Evolutionary conservation across 176 grass and related monocot species (phyloP).

Genomic region (Eragrostis nindensis): DNA sequence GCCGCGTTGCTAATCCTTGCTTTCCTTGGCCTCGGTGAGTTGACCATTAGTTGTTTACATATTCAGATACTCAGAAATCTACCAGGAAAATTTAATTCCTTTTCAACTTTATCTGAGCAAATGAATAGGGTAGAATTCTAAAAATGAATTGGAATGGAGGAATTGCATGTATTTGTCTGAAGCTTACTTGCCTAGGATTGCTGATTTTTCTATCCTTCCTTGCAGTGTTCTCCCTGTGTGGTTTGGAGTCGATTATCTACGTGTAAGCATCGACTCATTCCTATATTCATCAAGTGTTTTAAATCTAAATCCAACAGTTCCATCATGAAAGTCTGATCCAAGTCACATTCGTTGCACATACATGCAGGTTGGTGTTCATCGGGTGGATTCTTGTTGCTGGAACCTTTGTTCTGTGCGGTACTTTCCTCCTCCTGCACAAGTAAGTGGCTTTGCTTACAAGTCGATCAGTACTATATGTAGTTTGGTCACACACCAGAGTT

Average conservation of each 20-base stretch:
- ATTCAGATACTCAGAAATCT: no score
- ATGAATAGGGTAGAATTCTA: no score
- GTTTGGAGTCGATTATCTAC: conserved; percentile 61
- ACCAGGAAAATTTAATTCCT: no score
- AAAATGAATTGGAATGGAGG: no score
- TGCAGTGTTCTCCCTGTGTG: conserved; percentile 74
- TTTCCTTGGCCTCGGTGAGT: conserved; percentile 74
- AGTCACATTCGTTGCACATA: neutral
- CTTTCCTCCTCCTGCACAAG: conserved; percentile 92
- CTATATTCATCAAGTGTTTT: neutral
- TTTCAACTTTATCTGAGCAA: no score
- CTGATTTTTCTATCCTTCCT: neutral
- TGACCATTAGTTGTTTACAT: neutral
- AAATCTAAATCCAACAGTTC: neutral
- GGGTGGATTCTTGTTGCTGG: conserved; percentile 74
- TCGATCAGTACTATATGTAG: neutral
- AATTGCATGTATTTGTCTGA: neutral
- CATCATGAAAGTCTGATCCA: conserved; percentile 3
- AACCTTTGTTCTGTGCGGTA: conserved; percentile 63
- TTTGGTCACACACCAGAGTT: neutral
- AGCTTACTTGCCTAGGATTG: neutral
- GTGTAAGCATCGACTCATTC: conserved; percentile 53
- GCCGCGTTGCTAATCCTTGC: conserved; percentile 61
- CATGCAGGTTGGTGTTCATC: conserved; percentile 58
- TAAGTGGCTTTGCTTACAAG: conserved; percentile 34